Conservation (phyloP, 1,139 yeast species). For the Pichia sp. region DNA sequence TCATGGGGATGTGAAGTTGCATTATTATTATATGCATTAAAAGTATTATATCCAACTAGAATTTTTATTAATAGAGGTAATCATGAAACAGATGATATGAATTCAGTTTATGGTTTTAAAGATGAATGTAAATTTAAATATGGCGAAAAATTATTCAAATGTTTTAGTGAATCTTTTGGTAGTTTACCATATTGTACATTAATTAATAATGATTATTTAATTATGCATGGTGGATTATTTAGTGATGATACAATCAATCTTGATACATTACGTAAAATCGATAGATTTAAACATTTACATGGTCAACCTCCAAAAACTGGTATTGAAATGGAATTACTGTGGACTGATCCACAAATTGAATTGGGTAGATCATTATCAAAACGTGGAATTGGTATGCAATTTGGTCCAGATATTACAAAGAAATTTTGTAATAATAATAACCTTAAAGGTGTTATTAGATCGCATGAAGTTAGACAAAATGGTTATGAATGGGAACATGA, state of each 20-base stretch:
- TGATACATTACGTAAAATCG: slow-evolving; percentile 65
- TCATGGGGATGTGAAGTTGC: slow-evolving; percentile 99
- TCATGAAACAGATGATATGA: slow-evolving; percentile 96
- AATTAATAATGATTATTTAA: slow-evolving; percentile 68
- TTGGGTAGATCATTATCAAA: slow-evolving; percentile 83
- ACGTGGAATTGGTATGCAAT: slow-evolving; percentile 93
- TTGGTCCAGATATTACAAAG: slow-evolving; percentile 92
- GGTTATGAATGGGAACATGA: slow-evolving; percentile 88
- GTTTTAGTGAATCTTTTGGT: slow-evolving; percentile 83
- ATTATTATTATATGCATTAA: slow-evolving; percentile 68
- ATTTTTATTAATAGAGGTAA: slow-evolving; percentile 86
- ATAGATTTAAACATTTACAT: slow-evolving; percentile 47
- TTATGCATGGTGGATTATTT: slow-evolving; percentile 95
- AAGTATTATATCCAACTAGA: slow-evolving; percentile 67
- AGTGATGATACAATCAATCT: slow-evolving; percentile 68
- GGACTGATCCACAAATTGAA: slow-evolving; percentile 91
- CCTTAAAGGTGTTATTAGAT: slow-evolving; percentile 75
- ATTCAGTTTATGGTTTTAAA: slow-evolving; percentile 90
- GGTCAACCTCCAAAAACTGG: slow-evolving; percentile 90
- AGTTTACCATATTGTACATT: slow-evolving; percentile 82
- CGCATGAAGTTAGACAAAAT: slow-evolving; percentile 90
- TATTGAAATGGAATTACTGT: slow-evolving; percentile 87
- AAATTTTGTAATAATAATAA: slow-evolving; percentile 66
- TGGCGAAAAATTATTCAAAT: slow-evolving; percentile 72
- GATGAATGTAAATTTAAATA: slow-evolving; percentile 94